Conservation (phyloP, 2,329 filamentous ascomycete genomes). For the Fusarium sp. region DNA sequence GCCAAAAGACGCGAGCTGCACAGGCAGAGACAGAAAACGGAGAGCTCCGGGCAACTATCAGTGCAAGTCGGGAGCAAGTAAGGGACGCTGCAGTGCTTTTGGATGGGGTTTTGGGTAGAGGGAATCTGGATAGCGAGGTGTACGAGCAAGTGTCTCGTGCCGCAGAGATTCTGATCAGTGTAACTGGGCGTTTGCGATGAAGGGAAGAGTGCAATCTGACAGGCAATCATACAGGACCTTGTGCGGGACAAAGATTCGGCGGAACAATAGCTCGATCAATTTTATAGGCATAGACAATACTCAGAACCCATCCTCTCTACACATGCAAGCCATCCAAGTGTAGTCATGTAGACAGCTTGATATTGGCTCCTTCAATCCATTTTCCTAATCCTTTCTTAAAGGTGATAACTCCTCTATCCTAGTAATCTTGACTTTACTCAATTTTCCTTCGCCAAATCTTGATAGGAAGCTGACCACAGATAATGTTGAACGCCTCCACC, state of each 20-base stretch:
- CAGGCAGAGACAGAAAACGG: background rate
- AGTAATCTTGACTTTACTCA: too few species aligned
- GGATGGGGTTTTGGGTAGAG: background rate
- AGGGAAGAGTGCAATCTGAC: background rate
- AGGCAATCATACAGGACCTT: background rate
- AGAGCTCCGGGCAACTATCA: background rate
- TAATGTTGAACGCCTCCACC: constrained; percentile 25
- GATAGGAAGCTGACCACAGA: constrained; percentile 17
- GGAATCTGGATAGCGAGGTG: background rate
- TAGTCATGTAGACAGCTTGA: background rate
- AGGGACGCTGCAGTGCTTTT: background rate
- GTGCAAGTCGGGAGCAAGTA: background rate
- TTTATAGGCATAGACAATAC: background rate
- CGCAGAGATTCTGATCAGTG: background rate
- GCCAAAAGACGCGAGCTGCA: background rate
- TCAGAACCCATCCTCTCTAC: background rate
- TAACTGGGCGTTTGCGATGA: background rate
- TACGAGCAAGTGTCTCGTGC: background rate
- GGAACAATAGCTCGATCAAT: background rate
- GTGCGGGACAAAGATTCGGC: too few species aligned
- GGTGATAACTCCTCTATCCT: background rate
- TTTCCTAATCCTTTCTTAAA: background rate
- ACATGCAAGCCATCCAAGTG: background rate
- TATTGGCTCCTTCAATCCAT: background rate
- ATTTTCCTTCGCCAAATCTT: constrained; percentile 25